A percentile compares a stretch with the other conserved stretches of the same genome.
phyloP scores from a whole-genome alignment of 2,329 filamentous ascomycete species.

The Metarhizium album region DNA sequence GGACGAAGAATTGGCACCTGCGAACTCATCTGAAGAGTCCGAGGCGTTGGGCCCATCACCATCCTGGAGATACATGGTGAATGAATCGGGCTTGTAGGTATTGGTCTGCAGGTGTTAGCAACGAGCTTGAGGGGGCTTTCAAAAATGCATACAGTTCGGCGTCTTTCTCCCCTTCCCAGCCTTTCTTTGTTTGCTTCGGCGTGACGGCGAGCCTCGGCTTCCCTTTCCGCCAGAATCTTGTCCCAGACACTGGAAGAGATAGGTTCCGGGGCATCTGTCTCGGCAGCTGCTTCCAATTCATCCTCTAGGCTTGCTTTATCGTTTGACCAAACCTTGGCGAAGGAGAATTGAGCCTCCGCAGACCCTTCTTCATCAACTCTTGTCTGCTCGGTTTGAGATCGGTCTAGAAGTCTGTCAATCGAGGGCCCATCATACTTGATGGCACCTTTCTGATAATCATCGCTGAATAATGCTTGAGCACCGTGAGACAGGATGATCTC shows the following conservation, averaged over 20 bases:
- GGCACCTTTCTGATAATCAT: slow-evolving; percentile 56
- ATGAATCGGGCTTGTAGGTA: slow-evolving; percentile 22
- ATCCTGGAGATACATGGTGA: slow-evolving; percentile 14
- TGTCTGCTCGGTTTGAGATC: slow-evolving; percentile 68
- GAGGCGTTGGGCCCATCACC: slow-evolving; percentile 17
- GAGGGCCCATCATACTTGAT: slow-evolving; percentile 73
- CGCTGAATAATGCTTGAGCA: slow-evolving; percentile 74
- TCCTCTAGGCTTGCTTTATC: slow-evolving; percentile 59
- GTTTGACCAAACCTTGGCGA: slow-evolving; percentile 87
- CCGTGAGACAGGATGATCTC: slow-evolving; percentile 84
- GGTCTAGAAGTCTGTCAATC: slow-evolving; percentile 85
- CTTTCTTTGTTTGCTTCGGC: slow-evolving; percentile 56
- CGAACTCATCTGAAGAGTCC: slow-evolving; percentile 25
- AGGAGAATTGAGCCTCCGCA: slow-evolving; percentile 73
- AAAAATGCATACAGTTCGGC: slow-evolving; percentile 33
- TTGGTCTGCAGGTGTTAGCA: slow-evolving; percentile 15
- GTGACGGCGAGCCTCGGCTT: slow-evolving; percentile 65
- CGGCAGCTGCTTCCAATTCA: slow-evolving; percentile 39
- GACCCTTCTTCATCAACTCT: slow-evolving; percentile 49
- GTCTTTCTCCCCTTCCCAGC: slow-evolving; percentile 78
- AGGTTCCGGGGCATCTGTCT: slow-evolving; percentile 39
- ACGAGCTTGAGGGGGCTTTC: neutral
- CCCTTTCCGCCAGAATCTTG: slow-evolving; percentile 73
- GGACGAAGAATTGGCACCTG: slow-evolving; percentile 18
- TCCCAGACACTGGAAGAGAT: slow-evolving; percentile 74